Evolutionary conservation across 2,329 filamentous ascomycete species (phyloP).

Genomic region (Dactylellina cionopaga): DNA sequence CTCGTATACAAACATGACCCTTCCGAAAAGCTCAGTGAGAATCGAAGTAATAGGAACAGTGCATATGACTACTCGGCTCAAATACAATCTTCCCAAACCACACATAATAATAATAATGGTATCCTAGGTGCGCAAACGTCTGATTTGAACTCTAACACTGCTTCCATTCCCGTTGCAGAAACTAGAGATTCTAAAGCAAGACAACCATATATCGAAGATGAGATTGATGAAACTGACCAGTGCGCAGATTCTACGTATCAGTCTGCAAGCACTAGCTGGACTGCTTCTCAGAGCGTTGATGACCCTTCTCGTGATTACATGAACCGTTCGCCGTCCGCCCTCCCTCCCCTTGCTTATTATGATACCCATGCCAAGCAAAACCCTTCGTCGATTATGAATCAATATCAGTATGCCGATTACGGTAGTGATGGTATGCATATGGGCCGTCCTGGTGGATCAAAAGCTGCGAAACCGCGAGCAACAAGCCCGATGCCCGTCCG

Average conservation of each 20-base stretch:
- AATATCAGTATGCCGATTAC: constrained; percentile 33
- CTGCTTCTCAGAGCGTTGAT: constrained; percentile 37
- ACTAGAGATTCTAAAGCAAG: constrained; percentile 45
- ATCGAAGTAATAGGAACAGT: constrained; percentile 45
- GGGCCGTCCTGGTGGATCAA: neutral
- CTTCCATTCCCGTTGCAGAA: constrained; percentile 14
- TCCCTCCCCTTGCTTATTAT: constrained; percentile 16
- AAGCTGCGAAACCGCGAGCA: constrained; percentile 38
- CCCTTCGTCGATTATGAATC: constrained; percentile 19
- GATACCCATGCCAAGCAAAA: constrained; percentile 25
- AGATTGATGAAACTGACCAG: constrained; percentile 52
- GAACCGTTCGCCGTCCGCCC: constrained; percentile 23
- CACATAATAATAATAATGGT: constrained; percentile 42
- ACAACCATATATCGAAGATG: constrained; percentile 53
- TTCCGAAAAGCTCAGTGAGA: constrained; percentile 46
- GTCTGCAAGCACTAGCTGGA: constrained; percentile 47
- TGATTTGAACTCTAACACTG: constrained; percentile 22
- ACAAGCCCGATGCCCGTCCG: constrained; percentile 43
- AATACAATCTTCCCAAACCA: constrained; percentile 21
- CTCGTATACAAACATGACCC: constrained; percentile 51
- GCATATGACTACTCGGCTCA: constrained; percentile 37
- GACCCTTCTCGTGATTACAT: constrained; percentile 45
- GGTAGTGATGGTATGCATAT: neutral
- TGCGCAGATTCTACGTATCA: constrained; percentile 49
- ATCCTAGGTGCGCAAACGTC: constrained; percentile 53